phyloP scores from a whole-genome alignment of 2,329 filamentous ascomycete genomes.

The Seiridium unicorne region DNA sequence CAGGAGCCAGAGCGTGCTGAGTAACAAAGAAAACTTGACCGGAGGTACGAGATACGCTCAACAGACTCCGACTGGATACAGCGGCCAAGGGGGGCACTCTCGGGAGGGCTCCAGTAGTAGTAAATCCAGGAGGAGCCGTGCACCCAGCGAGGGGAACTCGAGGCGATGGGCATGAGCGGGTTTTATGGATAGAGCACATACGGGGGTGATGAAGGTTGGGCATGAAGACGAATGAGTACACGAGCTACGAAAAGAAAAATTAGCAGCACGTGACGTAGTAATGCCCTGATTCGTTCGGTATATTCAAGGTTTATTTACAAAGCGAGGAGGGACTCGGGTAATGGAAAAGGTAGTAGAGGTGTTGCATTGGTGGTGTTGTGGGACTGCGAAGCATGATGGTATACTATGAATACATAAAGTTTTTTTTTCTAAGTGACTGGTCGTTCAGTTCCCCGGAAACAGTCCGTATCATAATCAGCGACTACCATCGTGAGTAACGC shows the following conservation, averaged over 20 bases:
- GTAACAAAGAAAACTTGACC: slow-evolving; percentile 10
- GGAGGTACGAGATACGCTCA: slow-evolving; percentile 4
- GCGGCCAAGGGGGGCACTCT: slow-evolving; percentile 1
- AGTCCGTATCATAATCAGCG: too few species aligned
- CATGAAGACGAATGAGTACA: not conserved
- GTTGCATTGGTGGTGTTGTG: not conserved
- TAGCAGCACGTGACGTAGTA: too few species aligned
- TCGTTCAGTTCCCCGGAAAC: too few species aligned
- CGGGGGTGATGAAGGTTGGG: not conserved
- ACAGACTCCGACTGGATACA: not conserved
- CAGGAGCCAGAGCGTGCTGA: slow-evolving; percentile 4
- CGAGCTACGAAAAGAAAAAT: not conserved
- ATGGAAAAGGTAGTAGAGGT: not conserved
- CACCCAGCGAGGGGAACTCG: slow-evolving; percentile 8
- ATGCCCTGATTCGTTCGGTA: not conserved
- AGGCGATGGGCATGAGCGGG: slow-evolving; percentile 6
- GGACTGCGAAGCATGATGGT: not conserved
- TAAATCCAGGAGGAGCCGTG: slow-evolving; percentile 7
- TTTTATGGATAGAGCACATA: not conserved
- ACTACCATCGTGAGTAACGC: too few species aligned
- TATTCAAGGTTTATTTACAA: not conserved
- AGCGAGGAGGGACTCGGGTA: not conserved
- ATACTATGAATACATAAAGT: too few species aligned
- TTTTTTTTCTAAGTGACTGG: too few species aligned
- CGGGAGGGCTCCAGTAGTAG: slow-evolving; percentile 4